Percentiles rank a stretch among this genome's conserved stretches.
Conservation (phyloP, 495 filamentous ascomycete species). For the Aspergillus nidulans region DNA sequence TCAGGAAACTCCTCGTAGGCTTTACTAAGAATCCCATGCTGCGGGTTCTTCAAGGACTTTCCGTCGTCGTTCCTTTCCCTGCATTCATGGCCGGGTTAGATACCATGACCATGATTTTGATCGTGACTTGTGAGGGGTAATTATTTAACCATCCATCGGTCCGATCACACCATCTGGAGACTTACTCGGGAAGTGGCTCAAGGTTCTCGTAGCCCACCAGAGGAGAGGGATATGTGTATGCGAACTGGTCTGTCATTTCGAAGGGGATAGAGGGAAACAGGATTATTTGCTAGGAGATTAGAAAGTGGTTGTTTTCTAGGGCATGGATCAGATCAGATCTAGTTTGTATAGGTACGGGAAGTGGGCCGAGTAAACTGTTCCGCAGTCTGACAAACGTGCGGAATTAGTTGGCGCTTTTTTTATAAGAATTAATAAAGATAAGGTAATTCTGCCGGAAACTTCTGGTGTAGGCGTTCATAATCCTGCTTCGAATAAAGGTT, state of each 20-base stretch:
- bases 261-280: neutral
- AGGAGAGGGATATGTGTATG: constrained; percentile 57
- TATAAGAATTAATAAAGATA: neutral
- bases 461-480: neutral
- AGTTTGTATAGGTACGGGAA: constrained; percentile 1
- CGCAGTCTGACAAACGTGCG: constrained; percentile 37
- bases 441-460: neutral
- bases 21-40: constrained; percentile 51
- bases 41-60: constrained; percentile 60
- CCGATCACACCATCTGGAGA: constrained; percentile 12
- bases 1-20: constrained; percentile 62
- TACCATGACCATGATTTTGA: neutral
- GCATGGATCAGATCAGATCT: neutral
- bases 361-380: constrained; percentile 18
- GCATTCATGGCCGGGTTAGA: neutral
- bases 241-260: constrained; percentile 36
- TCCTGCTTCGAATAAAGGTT: neutral
- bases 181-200: constrained; percentile 59
- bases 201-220: constrained; percentile 61
- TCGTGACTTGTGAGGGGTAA: neutral
- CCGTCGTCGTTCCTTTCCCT: constrained; percentile 55
- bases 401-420: constrained; percentile 12
- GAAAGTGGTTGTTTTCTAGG: neutral
- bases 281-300: neutral
- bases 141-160: neutral